These are phyloP conservation scores for Naganishia vishniacii DNA, from an alignment of 768 basidiomycete species.

Conservation along the genomic window DNA sequence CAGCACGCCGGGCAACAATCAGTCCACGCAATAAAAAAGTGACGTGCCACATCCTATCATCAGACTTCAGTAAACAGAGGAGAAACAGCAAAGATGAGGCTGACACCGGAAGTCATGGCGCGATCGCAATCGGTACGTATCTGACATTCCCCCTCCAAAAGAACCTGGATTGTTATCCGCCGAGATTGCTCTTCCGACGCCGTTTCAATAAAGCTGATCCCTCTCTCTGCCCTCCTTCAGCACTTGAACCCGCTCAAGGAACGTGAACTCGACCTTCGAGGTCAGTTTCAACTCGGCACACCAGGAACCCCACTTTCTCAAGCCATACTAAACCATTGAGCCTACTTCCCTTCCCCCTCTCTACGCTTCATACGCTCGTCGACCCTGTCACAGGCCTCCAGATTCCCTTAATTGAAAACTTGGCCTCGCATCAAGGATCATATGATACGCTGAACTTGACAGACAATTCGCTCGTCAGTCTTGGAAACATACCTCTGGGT, in stretches of 20 bases:
- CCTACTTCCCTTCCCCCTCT: neutral
- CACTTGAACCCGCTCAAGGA: conserved; percentile 48
- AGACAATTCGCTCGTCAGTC: conserved; percentile 45
- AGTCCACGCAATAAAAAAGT: too few relatives aligned
- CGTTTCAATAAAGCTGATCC: neutral
- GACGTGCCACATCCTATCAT: neutral
- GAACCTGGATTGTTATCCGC: too few relatives aligned
- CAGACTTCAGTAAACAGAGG: neutral
- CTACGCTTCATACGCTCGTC: neutral
- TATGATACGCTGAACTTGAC: conserved; percentile 49
- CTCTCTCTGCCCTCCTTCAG: conserved; percentile 24
- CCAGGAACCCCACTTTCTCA: neutral
- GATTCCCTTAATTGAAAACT: conserved; percentile 48
- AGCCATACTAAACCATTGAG: conserved; percentile 8
- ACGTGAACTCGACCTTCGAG: conserved; percentile 47
- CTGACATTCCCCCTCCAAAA: neutral
- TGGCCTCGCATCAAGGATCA: conserved; percentile 47
- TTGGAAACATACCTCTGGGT: conserved; percentile 47
- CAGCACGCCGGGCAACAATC: too few relatives aligned
- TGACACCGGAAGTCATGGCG: conserved; percentile 45
- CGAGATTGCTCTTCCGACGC: too few relatives aligned
- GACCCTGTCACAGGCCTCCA: conserved; percentile 35
- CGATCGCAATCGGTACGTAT: conserved; percentile 24
- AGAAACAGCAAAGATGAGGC: conserved; percentile 37
- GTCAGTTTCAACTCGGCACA: conserved; percentile 31